Conservation (phyloP, 371 early-diverging fungal genomes). For the Mucor mucedo region DNA sequence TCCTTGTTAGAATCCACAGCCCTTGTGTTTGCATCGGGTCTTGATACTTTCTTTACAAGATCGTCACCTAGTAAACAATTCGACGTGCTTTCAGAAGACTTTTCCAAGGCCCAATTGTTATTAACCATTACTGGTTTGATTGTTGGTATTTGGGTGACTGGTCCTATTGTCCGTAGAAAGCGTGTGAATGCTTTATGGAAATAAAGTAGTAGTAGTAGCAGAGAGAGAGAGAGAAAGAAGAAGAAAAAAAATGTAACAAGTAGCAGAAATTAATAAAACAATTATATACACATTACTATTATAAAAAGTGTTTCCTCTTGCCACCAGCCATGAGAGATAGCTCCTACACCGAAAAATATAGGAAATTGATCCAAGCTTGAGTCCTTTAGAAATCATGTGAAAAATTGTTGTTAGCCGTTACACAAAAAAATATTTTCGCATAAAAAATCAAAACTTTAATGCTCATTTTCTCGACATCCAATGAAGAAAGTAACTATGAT, state of each 20-base stretch:
- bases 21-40: constrained; percentile 84
- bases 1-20: constrained; percentile 93
- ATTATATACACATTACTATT: too few species aligned
- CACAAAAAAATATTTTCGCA: too few species aligned
- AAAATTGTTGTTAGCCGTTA: too few species aligned
- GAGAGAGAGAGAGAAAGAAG: not conserved
- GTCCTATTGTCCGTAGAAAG: constrained; percentile 76
- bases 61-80: constrained; percentile 88
- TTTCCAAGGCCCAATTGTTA: constrained; percentile 83
- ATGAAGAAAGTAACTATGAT: too few species aligned
- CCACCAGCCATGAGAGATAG: too few species aligned
- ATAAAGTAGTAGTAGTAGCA: constrained; percentile 23
- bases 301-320: too few species aligned
- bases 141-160: constrained; percentile 68
- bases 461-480: too few species aligned
- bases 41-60: constrained; percentile 87
- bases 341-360: too few species aligned
- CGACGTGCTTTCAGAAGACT: constrained; percentile 90
- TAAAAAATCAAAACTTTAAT: too few species aligned
- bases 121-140: constrained; percentile 80
- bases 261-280: constrained; percentile 3
- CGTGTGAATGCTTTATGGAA: constrained; percentile 66
- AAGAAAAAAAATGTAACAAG: not conserved
- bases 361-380: too few species aligned
- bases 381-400: too few species aligned